phyloP scores from a whole-genome alignment of 306 rosid genomes.

The Vigna nakashimae region DNA sequence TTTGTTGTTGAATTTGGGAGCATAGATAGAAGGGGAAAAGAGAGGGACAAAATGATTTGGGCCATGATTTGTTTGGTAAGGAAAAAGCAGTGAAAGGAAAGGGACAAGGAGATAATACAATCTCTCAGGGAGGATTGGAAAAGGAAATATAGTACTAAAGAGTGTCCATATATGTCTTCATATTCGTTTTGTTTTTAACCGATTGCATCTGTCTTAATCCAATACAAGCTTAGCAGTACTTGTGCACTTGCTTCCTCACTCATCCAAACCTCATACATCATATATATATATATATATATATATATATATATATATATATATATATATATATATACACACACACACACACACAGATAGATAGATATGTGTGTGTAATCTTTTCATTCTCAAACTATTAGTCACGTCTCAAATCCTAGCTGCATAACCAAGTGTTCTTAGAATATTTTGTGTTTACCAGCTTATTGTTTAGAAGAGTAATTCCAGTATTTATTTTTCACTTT shows the following conservation, averaged over 20 bases:
- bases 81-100: neutral
- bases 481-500: too few relatives aligned
- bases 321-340: too few relatives aligned
- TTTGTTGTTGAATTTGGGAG: neutral
- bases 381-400: too few relatives aligned
- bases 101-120: neutral
- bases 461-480: too few relatives aligned
- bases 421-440: too few relatives aligned
- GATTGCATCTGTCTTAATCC: slow-evolving; percentile 9
- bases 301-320: too few relatives aligned
- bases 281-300: too few relatives aligned
- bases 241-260: neutral
- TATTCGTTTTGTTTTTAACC: slow-evolving; percentile 5
- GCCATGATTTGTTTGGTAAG: slow-evolving; percentile 11
- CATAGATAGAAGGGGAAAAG: neutral
- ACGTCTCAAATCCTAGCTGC: neutral
- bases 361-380: too few relatives aligned
- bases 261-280: too few relatives aligned
- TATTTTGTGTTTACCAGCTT: too few relatives aligned
- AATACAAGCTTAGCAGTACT: neutral
- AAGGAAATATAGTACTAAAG: slow-evolving; percentile 16
- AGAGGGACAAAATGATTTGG: neutral
- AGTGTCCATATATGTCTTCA: slow-evolving; percentile 20
- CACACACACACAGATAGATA: too few relatives aligned
- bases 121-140: neutral